These are phyloP conservation scores for Penicillium glabrum DNA, from an alignment of 2,329 filamentous ascomycete species.

Conservation along the genomic window DNA sequence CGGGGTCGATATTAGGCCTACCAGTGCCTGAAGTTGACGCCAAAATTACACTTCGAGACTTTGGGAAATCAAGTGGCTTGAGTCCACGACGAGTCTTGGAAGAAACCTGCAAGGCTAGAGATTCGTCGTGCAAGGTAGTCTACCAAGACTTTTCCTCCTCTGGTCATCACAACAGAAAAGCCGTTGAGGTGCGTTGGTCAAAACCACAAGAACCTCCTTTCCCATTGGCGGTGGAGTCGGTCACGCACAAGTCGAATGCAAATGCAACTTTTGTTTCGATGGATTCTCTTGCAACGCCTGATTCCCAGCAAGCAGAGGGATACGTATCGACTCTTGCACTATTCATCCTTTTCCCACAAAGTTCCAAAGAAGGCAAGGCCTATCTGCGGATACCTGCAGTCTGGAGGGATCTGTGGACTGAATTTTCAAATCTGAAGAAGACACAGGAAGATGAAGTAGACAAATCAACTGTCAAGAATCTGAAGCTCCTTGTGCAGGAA, in stretches of 20 bases:
- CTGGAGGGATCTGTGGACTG: conserved; percentile 84
- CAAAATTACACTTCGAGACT: conserved; percentile 68
- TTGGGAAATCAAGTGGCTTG: conserved; percentile 78
- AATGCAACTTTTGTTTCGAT: conserved; percentile 67
- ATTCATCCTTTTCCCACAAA: conserved; percentile 77
- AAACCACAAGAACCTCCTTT: conserved; percentile 63
- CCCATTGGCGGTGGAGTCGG: conserved; percentile 40
- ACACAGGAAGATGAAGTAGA: conserved; percentile 69
- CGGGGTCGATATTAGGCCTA: conserved; percentile 40
- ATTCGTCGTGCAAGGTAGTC: conserved; percentile 55
- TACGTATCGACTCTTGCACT: conserved; percentile 80
- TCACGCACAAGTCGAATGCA: conserved; percentile 48
- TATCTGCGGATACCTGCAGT: conserved; percentile 72
- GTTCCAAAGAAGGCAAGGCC: conserved; percentile 80
- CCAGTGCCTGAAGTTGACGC: conserved; percentile 31
- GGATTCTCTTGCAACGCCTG: conserved; percentile 70
- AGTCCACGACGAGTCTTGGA: conserved; percentile 75
- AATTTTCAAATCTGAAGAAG: conserved; percentile 71
- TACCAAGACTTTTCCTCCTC: conserved; percentile 72
- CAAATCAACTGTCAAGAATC: conserved; percentile 63
- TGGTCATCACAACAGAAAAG: conserved; percentile 73
- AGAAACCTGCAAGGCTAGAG: conserved; percentile 83
- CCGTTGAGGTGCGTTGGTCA: conserved; percentile 74
- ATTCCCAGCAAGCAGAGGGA: conserved; percentile 78
- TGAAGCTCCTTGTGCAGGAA: conserved; percentile 50